A percentile compares a stretch with the other conserved stretches of the same genome.
These are phyloP conservation scores for Colletotrichum simmondsii DNA, from an alignment of 2,329 filamentous ascomycete genomes.

Conservation along the genomic window DNA sequence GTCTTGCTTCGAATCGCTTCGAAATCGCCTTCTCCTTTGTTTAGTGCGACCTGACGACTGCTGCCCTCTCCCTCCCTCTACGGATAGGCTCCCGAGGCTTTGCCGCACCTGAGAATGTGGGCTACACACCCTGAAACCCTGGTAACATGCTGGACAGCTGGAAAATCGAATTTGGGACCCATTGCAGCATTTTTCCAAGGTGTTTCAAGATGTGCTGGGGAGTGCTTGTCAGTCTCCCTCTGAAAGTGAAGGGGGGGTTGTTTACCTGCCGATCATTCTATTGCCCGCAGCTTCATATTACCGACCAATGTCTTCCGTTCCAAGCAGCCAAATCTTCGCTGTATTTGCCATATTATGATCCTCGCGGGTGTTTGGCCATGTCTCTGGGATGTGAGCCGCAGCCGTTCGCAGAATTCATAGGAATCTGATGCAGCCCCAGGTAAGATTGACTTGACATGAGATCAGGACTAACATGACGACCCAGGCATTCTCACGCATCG, in stretches of 20 bases:
- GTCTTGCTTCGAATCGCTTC: conserved; percentile 16
- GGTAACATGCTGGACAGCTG: conserved; percentile 5
- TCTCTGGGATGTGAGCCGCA: conserved; percentile 4
- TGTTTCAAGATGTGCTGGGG: conserved; percentile 17
- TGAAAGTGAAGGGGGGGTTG: not conserved
- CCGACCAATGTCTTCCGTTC: conserved; percentile 18
- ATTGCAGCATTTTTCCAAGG: conserved; percentile 14
- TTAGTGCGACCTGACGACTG: conserved; percentile 2
- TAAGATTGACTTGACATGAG: not conserved
- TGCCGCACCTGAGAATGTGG: conserved; percentile 29
- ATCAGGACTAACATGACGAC: not conserved
- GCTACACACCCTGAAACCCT: conserved; percentile 19
- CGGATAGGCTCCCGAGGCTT: conserved; percentile 2
- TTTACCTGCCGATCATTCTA: conserved; percentile 22
- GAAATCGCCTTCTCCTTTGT: not conserved
- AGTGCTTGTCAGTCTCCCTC: conserved; percentile 2
- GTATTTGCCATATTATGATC: conserved; percentile 21
- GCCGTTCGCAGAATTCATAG: not conserved
- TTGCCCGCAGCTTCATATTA: not conserved
- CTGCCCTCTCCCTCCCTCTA: not conserved
- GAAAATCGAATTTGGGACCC: conserved; percentile 5
- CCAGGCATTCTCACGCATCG: not conserved
- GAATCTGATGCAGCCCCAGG: not conserved
- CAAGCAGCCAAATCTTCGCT: conserved; percentile 1
- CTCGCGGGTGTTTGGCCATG: not conserved